phyloP scores from a whole-genome alignment of 2,329 filamentous ascomycete genomes.

The Botrytis tulipae region DNA sequence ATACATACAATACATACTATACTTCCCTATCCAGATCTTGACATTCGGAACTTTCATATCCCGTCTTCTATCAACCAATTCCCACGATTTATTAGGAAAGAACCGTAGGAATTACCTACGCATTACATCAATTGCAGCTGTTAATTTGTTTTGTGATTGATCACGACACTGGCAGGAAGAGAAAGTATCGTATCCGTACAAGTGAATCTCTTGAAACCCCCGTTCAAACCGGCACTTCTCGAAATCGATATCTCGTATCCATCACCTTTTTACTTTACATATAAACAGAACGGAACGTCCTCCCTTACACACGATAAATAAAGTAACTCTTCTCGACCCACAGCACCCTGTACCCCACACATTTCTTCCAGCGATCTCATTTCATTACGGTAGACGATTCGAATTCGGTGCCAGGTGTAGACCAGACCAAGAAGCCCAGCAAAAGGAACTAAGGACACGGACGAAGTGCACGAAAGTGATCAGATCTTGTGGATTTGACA shows the following conservation, averaged over 20 bases:
- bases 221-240: neutral
- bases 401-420: constrained; percentile 5
- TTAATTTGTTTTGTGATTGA: neutral
- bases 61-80: neutral
- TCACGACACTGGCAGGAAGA: neutral
- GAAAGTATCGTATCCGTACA: neutral
- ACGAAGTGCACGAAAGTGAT: constrained; percentile 9
- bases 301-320: constrained; percentile 13
- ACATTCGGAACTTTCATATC: constrained; percentile 1
- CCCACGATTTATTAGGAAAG: neutral
- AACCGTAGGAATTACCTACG: neutral
- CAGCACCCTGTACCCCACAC: constrained; percentile 14
- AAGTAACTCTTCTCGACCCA: neutral
- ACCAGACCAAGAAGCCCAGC: constrained; percentile 5
- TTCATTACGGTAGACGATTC: constrained; percentile 8
- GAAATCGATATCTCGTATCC: constrained; percentile 4
- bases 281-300: neutral
- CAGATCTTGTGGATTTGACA: constrained; percentile 17
- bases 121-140: neutral
- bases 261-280: neutral
- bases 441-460: constrained; percentile 14
- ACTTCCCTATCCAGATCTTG: constrained; percentile 1
- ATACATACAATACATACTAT: neutral
- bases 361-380: constrained; percentile 14
- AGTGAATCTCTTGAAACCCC: neutral